phyloP scores from a whole-genome alignment of 1,284 basidiomycete species.

The Marasmius tenuissimus region DNA sequence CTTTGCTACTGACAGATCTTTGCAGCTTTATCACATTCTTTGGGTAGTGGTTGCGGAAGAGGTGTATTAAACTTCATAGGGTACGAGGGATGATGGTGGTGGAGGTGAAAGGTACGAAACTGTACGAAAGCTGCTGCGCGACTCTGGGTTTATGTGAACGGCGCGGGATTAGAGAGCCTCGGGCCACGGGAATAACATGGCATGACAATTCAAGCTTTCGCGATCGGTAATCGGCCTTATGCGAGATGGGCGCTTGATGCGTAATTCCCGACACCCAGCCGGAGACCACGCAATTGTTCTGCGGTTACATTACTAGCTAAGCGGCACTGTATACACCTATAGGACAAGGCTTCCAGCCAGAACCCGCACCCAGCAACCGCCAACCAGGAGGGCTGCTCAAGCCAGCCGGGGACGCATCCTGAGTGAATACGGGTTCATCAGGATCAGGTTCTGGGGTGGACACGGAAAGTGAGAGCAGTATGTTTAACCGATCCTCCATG shows the following conservation, averaged over 20 bases:
- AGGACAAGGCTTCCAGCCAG: conserved; percentile 61
- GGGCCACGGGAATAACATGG: background rate
- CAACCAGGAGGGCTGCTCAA: conserved; percentile 42
- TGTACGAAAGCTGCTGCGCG: background rate
- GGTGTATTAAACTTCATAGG: conserved; percentile 67
- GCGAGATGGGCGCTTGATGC: background rate
- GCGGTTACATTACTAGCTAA: background rate
- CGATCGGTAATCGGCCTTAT: background rate
- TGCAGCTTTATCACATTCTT: conserved; percentile 74
- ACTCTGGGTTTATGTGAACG: background rate
- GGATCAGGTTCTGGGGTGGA: background rate
- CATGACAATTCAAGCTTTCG: background rate
- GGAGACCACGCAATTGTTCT: too few species aligned
- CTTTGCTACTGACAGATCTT: conserved; percentile 55
- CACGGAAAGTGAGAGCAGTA: conserved; percentile 29
- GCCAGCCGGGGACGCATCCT: background rate
- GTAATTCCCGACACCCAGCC: too few species aligned
- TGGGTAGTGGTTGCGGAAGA: conserved; percentile 68
- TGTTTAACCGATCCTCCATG: conserved; percentile 55
- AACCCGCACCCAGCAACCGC: conserved; percentile 41
- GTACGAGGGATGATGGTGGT: conserved; percentile 7
- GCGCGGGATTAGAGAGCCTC: background rate
- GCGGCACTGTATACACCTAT: conserved; percentile 52
- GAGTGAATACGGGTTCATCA: conserved; percentile 1
- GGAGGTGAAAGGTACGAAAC: background rate